phyloP scores from a whole-genome alignment of 352 stramenopile genomes.

The Pythium vanterpoolii region DNA sequence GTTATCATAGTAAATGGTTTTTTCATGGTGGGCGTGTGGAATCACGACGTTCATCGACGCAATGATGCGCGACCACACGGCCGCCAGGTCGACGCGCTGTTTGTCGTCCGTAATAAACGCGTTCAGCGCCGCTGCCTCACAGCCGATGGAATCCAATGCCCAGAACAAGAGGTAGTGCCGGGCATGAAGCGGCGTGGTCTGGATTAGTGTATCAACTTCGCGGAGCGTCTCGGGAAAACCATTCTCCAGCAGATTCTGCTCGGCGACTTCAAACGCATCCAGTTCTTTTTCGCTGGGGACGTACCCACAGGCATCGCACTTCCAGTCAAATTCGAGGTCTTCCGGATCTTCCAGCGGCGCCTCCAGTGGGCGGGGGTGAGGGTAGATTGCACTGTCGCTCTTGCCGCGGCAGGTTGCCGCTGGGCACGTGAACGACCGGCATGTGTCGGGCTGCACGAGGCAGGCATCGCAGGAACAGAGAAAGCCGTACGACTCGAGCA shows the following conservation, averaged over 20 bases:
- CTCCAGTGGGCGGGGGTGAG: slow-evolving; percentile 28
- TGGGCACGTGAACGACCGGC: slow-evolving; percentile 54
- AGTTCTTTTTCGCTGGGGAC: slow-evolving; percentile 30
- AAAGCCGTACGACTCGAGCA: slow-evolving; percentile 66
- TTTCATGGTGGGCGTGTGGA: slow-evolving; percentile 66
- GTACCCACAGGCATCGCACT: slow-evolving; percentile 45
- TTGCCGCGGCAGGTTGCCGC: slow-evolving; percentile 21
- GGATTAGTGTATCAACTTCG: slow-evolving; percentile 49
- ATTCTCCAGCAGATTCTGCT: slow-evolving; percentile 54
- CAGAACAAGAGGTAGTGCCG: slow-evolving; percentile 78
- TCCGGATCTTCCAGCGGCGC: slow-evolving; percentile 28
- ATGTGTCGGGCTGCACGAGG: slow-evolving; percentile 42
- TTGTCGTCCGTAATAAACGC: slow-evolving; percentile 33
- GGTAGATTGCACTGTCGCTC: slow-evolving; percentile 38
- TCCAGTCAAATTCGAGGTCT: slow-evolving; percentile 52
- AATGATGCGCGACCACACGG: slow-evolving; percentile 70
- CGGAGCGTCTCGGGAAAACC: slow-evolving; percentile 61
- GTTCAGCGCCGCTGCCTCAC: slow-evolving; percentile 39
- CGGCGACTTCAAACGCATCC: slow-evolving; percentile 34
- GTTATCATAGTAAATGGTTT: slow-evolving; percentile 86
- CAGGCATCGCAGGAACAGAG: slow-evolving; percentile 61
- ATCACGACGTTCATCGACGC: slow-evolving; percentile 67
- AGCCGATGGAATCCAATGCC: slow-evolving; percentile 67
- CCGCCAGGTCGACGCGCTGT: slow-evolving; percentile 34
- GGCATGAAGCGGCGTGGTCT: slow-evolving; percentile 47